Base-by-base conservation (phyloP, 805 yeast species). In the Pichia scutulata region DNA sequence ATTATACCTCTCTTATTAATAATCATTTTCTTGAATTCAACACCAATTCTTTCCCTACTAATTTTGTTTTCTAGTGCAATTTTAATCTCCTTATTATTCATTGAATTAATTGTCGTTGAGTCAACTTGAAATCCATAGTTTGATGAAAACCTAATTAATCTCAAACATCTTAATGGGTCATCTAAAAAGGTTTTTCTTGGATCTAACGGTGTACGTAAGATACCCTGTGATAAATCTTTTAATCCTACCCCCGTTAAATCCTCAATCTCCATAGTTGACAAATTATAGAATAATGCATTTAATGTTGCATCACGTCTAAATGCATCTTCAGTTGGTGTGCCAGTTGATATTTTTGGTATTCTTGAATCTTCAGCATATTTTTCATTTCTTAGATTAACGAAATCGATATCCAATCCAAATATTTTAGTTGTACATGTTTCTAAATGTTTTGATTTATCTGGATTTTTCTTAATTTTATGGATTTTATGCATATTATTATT, bases 351-450 rank as follows among this genome's bases (percentile, higher is more conserved):
- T 28, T 60, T 60, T 1, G 99, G 99, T n/a, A 93, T 89, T 48
- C 99, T 70, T 45, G 95, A 84, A 39, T 84, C 83, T 22, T 77
- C 80, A 0, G 95, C 81, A 62, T 93, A 93, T 59, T 80, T 85
- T 62, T 93, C 99, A 39, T 84, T 82, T 55, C 99, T 72, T 55
- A 93, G 72, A 65, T 92, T 92, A 46, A 95, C 99, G 64, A 93
- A 89, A 69, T 93, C 99, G 48, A 93, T 79, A 60, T 89, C 96
- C n/a, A 84, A 64, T 1, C 83, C 95, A 60, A 77, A 87, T 12
- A 93, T 67, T 60, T 82, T 86, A 1, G 97, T 89, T 3, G 97
- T 93, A 41, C 97, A 95, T 1, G 99, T 95, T 60, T 93, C 99
- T 58, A 93, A 70, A 70, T 93, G 99, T 69, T 93, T 95, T 1